A percentile compares a stretch with the other conserved stretches of the same genome.
phyloP scores from a whole-genome alignment of 2,329 filamentous ascomycete species.

The Pseudogymnoascus sp. region DNA sequence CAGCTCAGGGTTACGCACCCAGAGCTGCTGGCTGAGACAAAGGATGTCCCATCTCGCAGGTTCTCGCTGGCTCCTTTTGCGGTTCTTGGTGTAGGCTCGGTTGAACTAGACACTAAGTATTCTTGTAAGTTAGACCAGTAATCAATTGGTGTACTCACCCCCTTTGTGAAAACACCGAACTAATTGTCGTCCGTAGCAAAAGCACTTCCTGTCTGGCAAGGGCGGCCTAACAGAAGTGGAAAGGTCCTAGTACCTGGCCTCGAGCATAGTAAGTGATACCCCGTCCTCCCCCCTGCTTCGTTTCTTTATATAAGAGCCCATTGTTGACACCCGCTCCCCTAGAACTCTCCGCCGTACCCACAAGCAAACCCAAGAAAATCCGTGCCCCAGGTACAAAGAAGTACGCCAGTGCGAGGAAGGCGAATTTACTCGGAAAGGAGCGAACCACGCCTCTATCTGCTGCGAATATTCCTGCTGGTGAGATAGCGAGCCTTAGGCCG shows the following conservation, averaged over 20 bases:
- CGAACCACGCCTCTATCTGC: not conserved
- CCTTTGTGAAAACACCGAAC: not conserved
- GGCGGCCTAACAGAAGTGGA: conserved; percentile 1
- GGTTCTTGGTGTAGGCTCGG: not conserved
- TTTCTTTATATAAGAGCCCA: not conserved
- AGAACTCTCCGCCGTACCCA: not conserved
- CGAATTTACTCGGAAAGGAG: not conserved
- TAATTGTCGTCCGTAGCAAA: not conserved
- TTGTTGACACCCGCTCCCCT: not conserved
- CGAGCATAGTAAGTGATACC: not conserved
- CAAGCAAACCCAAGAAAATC: not conserved
- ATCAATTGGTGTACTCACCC: not conserved
- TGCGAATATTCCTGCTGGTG: not conserved
- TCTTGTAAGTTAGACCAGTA: not conserved
- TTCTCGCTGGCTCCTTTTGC: conserved; percentile 23
- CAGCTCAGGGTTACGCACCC: conserved; percentile 15
- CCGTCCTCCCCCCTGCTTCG: not conserved
- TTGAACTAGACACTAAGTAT: not conserved
- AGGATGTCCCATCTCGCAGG: conserved; percentile 17
- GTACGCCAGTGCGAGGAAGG: not conserved
- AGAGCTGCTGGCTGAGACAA: conserved; percentile 17
- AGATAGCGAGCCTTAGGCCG: not conserved
- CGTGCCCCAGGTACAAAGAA: not conserved
- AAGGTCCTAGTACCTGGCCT: not conserved
- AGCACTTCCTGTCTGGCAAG: conserved; percentile 3